These are phyloP conservation scores for Tricholoma sp. DNA, from an alignment of 768 basidiomycete species.

Conservation along the genomic window DNA sequence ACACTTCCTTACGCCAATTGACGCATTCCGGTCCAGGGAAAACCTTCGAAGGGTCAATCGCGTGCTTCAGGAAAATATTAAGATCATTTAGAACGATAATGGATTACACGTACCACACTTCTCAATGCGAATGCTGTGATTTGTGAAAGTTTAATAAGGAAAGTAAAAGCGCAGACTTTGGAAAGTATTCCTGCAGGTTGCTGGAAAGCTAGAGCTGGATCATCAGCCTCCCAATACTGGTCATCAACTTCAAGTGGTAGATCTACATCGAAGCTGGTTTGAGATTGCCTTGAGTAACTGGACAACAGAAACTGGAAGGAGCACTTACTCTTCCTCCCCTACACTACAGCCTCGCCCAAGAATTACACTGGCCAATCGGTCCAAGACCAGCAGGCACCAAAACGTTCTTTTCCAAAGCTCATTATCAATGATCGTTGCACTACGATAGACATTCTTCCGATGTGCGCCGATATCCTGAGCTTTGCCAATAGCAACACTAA, in stretches of 20 bases:
- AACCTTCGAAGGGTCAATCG: conserved; percentile 60
- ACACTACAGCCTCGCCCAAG: conserved; percentile 53
- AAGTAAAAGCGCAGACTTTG: conserved; percentile 55
- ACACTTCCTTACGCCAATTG: conserved; percentile 51
- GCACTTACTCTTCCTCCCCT: conserved; percentile 62
- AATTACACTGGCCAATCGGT: conserved; percentile 47
- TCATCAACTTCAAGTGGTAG: conserved; percentile 80
- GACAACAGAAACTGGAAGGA: not conserved
- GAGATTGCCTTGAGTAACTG: conserved; percentile 6
- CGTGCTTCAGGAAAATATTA: conserved; percentile 45
- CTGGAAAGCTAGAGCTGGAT: conserved; percentile 48
- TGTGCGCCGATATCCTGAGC: conserved; percentile 77
- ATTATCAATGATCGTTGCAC: conserved; percentile 34
- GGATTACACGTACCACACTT: conserved; percentile 49
- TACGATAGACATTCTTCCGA: conserved; percentile 51
- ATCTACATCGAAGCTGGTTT: conserved; percentile 71
- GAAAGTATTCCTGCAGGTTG: conserved; percentile 63
- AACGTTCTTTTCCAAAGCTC: conserved; percentile 80
- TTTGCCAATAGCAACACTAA: conserved; percentile 53
- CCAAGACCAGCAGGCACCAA: conserved; percentile 62
- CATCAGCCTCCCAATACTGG: conserved; percentile 64
- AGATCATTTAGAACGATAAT: conserved; percentile 1
- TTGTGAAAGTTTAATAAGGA: conserved; percentile 58
- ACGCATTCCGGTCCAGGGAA: conserved; percentile 46
- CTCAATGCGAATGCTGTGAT: conserved; percentile 65